Base-by-base conservation (phyloP, 140 eudicot species). In the Oenanthe javanica region DNA sequence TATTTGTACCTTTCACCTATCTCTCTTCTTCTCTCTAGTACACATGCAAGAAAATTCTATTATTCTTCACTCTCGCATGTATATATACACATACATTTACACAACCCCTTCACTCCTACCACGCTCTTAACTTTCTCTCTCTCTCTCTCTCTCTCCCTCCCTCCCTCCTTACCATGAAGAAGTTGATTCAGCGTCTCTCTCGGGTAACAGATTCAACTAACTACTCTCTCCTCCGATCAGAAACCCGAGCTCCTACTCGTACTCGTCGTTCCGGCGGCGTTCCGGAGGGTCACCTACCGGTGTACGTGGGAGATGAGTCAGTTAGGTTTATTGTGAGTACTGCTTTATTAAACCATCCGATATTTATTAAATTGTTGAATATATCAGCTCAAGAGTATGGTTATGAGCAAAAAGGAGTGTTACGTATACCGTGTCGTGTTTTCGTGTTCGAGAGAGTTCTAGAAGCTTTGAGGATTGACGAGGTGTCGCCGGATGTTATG, bases 191-290 rank as follows among this genome's bases (percentile, higher is more conserved):
- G 46, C 73, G 45, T 67, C 9, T 67, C 73, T 67, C 73, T 67
- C 45, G 73, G 0, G 45, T 67, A 3, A 7, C 73, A 43, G 43
- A 66, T 10, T 66, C 72, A 9, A 25, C 40, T 4, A 15, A 25
- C 72, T 66, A 66, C 72, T 66, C 72, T 66, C 72, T 23, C 18
- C 72, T 66, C 72, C 72, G 18, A 12, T 27, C 72, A 31, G 72
- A 66, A 8, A 1, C 67, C 43, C 43, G 40, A 66, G 8, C 4
- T 66, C 13, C 72, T 13, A 0, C 73, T 0, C 73, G 45, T 12
- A 4, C 73, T 67, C 45, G 73, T 13, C 18, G 21, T 1, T 10
- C 45, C 1, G 18, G 21, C 18, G 46, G 21, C 2, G 45, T 67
- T 1, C 72, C 72, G 19, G 72, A 66, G 43, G 72, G 72, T 27